A percentile compares a stretch with the other conserved stretches of the same genome.
These are phyloP conservation scores for Trametes sp. DNA, from an alignment of 1,284 basidiomycete species.

Conservation along the genomic window DNA sequence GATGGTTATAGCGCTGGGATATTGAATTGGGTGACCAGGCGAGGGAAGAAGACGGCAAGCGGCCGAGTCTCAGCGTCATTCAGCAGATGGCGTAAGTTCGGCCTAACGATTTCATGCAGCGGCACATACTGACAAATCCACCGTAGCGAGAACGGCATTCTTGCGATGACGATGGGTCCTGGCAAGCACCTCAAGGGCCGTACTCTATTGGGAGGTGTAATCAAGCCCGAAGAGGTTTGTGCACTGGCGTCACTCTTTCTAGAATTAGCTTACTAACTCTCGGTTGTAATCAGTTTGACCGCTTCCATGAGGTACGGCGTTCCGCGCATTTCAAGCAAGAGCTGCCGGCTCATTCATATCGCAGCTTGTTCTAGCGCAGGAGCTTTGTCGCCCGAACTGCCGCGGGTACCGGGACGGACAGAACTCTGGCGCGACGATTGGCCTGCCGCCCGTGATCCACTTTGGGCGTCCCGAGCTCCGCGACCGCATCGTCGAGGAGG, in stretches of 20 bases:
- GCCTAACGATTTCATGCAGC: not conserved
- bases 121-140: not conserved
- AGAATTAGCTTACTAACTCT: not conserved
- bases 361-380: constrained; percentile 47
- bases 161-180: constrained; percentile 91
- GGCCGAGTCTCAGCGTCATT: constrained; percentile 66
- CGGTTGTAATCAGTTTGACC: constrained; percentile 61
- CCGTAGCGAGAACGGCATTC: constrained; percentile 68
- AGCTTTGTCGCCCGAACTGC: constrained; percentile 35
- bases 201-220: constrained; percentile 79
- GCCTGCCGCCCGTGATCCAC: constrained; percentile 84
- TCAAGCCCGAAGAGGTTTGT: constrained; percentile 80
- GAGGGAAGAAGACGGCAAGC: constrained; percentile 82
- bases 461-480: constrained; percentile 82
- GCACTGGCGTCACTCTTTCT: not conserved
- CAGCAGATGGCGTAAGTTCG: constrained; percentile 72
- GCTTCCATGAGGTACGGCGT: constrained; percentile 61
- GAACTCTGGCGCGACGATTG: constrained; percentile 68
- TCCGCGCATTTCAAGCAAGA: constrained; percentile 60
- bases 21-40: constrained; percentile 47
- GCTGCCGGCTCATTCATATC: not conserved
- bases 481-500: constrained; percentile 82
- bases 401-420: constrained; percentile 45
- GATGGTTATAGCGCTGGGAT: not conserved
- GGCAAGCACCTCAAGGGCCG: constrained; percentile 87